A percentile compares a stretch with the other conserved stretches of the same genome.
These are phyloP conservation scores for Royoungia palumana DNA, from an alignment of 768 basidiomycete genomes.

Conservation along the genomic window DNA sequence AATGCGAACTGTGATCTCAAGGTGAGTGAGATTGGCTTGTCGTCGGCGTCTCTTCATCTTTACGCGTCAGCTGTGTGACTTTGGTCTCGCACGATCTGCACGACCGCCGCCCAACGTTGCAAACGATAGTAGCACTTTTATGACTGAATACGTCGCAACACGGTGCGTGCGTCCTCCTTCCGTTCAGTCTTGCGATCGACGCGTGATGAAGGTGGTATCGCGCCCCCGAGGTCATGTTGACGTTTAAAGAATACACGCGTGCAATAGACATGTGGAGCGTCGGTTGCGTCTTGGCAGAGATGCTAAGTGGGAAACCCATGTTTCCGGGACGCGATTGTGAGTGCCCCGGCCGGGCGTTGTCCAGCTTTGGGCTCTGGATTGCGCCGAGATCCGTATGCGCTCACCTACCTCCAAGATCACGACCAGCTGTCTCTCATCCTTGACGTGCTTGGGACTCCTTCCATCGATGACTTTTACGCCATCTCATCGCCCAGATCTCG, in stretches of 20 bases:
- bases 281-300: constrained; percentile 85
- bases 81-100: constrained; percentile 81
- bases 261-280: constrained; percentile 88
- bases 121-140: constrained; percentile 74
- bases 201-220: constrained; percentile 76
- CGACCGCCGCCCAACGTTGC: constrained; percentile 69
- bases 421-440: constrained; percentile 91
- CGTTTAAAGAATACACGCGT: constrained; percentile 92
- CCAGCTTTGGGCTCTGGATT: too few species aligned
- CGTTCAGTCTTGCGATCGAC: not conserved
- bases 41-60: constrained; percentile 1
- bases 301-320: constrained; percentile 86
- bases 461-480: constrained; percentile 92
- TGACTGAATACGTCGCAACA: constrained; percentile 96
- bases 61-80: constrained; percentile 66
- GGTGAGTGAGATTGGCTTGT: constrained; percentile 40
- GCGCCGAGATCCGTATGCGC: not conserved
- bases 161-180: constrained; percentile 42
- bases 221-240: constrained; percentile 97
- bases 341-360: not conserved
- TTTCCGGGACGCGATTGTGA: constrained; percentile 94
- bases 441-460: constrained; percentile 88
- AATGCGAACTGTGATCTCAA: constrained; percentile 98
- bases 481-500: constrained; percentile 77
- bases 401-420: constrained; percentile 55